These are phyloP conservation scores for Amanita rimosa DNA, from an alignment of 768 basidiomycete species.

Conservation along the genomic window DNA sequence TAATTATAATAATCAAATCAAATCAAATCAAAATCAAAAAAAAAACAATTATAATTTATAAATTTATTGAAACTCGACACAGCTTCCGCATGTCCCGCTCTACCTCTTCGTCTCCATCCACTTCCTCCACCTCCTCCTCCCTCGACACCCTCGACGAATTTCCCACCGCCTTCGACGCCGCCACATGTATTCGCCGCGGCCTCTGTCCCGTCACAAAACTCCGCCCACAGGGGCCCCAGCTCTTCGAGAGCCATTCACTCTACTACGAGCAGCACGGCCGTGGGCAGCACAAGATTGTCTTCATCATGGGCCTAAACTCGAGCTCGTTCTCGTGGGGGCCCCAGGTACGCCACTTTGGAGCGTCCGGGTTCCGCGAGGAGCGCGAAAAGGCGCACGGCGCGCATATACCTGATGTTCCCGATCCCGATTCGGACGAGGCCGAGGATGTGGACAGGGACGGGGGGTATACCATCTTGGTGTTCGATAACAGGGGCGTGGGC, in stretches of 20 bases:
- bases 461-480: conserved; percentile 54
- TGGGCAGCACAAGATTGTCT: conserved; percentile 50
- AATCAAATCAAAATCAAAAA: no score
- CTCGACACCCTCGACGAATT: conserved; percentile 10
- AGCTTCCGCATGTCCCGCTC: neutral
- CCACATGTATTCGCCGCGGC: conserved; percentile 57
- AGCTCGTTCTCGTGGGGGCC: conserved; percentile 51
- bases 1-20: no score
- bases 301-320: conserved; percentile 72
- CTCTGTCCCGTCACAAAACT: conserved; percentile 62
- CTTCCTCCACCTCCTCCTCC: neutral
- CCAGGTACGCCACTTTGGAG: conserved; percentile 57
- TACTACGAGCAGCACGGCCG: conserved; percentile 74
- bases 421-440: no score
- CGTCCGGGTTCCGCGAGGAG: conserved; percentile 12
- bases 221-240: conserved; percentile 29
- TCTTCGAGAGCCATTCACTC: conserved; percentile 57
- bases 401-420: neutral
- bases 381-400: neutral
- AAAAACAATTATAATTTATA: no score
- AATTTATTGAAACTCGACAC: no score
- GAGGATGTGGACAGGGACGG: conserved; percentile 13
- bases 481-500: conserved; percentile 81
- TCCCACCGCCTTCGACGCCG: conserved; percentile 43
- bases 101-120: neutral